Evolutionary conservation across 768 basidiomycete genomes (phyloP).

Genomic region (Lactifluus rugatus): DNA sequence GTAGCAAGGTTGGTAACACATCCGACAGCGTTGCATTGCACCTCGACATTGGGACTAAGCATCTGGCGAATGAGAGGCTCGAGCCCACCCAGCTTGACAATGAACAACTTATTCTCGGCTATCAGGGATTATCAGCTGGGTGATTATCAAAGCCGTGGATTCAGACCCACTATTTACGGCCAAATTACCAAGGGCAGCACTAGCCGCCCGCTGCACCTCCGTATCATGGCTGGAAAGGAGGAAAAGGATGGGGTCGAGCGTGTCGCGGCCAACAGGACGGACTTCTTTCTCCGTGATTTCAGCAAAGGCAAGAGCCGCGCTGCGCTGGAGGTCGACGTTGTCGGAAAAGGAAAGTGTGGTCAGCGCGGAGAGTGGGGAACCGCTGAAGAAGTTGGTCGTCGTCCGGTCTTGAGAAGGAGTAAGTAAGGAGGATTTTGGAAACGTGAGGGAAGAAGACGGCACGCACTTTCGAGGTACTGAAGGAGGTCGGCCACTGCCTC

Average conservation of each 20-base stretch:
- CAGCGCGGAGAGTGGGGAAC: conserved; percentile 82
- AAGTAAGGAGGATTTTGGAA: neutral
- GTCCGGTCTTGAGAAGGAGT: conserved; percentile 64
- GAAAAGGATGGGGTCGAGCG: conserved; percentile 95
- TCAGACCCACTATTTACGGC: conserved; percentile 86
- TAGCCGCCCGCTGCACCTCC: conserved; percentile 96
- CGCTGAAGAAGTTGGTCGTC: conserved; percentile 97
- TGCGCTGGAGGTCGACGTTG: conserved; percentile 97
- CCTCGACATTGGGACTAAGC: conserved; percentile 97
- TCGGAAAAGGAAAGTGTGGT: conserved; percentile 98
- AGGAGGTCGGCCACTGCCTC: conserved; percentile 97
- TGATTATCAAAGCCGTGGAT: neutral
- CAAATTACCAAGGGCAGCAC: conserved; percentile 93
- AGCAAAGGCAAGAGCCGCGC: conserved; percentile 95
- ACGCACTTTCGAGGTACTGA: conserved; percentile 94
- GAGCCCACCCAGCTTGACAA: conserved; percentile 93
- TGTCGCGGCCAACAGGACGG: conserved; percentile 90
- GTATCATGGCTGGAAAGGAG: conserved; percentile 95
- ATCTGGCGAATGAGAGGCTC: conserved; percentile 98
- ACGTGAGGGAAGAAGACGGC: neutral
- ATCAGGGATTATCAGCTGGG: conserved; percentile 9
- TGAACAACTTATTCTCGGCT: conserved; percentile 99
- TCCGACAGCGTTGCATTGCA: conserved; percentile 98
- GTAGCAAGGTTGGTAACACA: conserved; percentile 98
- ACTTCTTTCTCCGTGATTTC: conserved; percentile 99